Evolutionary conservation across 768 basidiomycete genomes (phyloP).

Genomic region (Russula olivacea): DNA sequence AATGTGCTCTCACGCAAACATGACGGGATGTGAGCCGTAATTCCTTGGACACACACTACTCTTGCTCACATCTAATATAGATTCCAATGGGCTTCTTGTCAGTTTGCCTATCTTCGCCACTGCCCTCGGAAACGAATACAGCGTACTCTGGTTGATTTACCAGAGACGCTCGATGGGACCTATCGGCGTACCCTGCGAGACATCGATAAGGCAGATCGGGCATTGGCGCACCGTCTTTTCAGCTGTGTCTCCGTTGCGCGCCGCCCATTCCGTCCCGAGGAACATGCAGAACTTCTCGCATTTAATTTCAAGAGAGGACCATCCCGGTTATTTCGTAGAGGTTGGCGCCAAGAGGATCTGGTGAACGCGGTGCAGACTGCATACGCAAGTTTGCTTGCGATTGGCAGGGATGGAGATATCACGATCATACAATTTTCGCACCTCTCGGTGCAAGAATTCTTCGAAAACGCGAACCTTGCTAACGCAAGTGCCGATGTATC

Average conservation of each 20-base stretch:
- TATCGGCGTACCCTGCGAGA: neutral
- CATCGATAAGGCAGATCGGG: neutral
- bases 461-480: too few relatives aligned
- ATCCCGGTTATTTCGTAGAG: neutral
- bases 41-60: too few relatives aligned
- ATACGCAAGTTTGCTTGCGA: neutral
- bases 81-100: neutral
- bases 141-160: neutral
- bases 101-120: neutral
- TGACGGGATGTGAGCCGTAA: neutral
- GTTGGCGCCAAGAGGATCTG: neutral
- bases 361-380: neutral
- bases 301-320: neutral
- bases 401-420: neutral
- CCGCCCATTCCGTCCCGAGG: neutral
- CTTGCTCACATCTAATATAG: neutral
- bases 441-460: neutral
- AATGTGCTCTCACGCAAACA: neutral
- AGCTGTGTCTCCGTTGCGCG: neutral
- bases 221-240: neutral
- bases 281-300: neutral
- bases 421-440: neutral
- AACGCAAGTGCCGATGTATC: too few relatives aligned
- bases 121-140: too few relatives aligned
- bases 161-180: neutral